Evolutionary conservation across 2,329 filamentous ascomycete genomes (phyloP).

Genomic region (Alternaria arbusti): DNA sequence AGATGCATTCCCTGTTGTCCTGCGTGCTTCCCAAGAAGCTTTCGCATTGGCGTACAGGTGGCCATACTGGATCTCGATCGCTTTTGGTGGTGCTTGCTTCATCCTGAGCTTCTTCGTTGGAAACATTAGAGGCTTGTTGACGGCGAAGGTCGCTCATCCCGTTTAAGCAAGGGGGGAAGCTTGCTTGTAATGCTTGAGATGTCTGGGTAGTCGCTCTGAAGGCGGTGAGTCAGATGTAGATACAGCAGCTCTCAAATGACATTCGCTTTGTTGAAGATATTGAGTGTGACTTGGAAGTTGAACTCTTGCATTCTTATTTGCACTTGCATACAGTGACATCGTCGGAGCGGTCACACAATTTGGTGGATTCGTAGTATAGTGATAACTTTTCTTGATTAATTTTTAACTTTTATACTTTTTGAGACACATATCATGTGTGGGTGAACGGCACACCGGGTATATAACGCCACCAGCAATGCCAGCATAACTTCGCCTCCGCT

Average conservation of each 20-base stretch:
- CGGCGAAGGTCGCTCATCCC: slow-evolving; percentile 21
- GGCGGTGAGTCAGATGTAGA: neutral
- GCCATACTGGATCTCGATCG: slow-evolving; percentile 68
- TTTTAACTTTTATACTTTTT: neutral
- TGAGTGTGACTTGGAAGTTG: neutral
- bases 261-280: neutral
- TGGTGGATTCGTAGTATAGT: neutral
- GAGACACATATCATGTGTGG: neutral
- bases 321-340: neutral
- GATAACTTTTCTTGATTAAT: too few relatives aligned
- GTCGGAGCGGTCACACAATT: neutral
- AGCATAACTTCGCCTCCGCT: neutral
- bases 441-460: neutral
- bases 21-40: slow-evolving; percentile 62
- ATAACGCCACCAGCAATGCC: neutral
- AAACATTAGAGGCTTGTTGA: slow-evolving; percentile 55
- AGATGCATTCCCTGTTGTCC: slow-evolving; percentile 51
- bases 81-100: slow-evolving; percentile 64
- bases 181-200: neutral
- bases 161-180: neutral
- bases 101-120: slow-evolving; percentile 65
- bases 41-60: slow-evolving; percentile 66
- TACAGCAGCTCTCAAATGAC: neutral
- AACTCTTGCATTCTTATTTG: neutral
- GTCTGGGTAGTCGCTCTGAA: neutral